Evolutionary conservation across 495 filamentous ascomycete species (phyloP).

Genomic region (Glarea lozoyensis): DNA sequence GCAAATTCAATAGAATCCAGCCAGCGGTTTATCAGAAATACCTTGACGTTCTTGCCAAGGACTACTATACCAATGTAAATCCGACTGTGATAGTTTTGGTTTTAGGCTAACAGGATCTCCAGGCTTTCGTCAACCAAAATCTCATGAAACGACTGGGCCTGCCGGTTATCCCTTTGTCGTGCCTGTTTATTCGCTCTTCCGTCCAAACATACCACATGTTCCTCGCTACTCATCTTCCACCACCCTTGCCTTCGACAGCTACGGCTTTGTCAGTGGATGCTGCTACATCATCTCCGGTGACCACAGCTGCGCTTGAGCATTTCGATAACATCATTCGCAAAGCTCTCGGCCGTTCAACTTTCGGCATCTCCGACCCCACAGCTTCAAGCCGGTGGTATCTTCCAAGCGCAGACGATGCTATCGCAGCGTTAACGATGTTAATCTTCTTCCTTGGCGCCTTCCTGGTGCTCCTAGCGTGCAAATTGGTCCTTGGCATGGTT

Average conservation of each 20-base stretch:
- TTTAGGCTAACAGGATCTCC: conserved; percentile 3
- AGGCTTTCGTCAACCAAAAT: conserved; percentile 85
- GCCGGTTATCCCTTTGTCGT: conserved; percentile 84
- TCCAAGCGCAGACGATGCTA: conserved; percentile 50
- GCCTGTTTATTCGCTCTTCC: conserved; percentile 89
- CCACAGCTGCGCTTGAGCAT: conserved; percentile 62
- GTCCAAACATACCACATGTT: conserved; percentile 99
- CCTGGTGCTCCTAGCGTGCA: conserved; percentile 68
- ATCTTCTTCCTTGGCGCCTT: conserved; percentile 74
- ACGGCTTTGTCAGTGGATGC: conserved; percentile 54
- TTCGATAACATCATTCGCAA: conserved; percentile 67
- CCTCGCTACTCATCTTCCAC: conserved; percentile 72
- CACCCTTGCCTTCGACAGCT: conserved; percentile 61
- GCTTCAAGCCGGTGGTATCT: conserved; percentile 33
- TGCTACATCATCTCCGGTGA: conserved; percentile 51
- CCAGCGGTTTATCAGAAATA: conserved; percentile 83
- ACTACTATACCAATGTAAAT: conserved; percentile 88
- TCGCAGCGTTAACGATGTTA: conserved; percentile 62
- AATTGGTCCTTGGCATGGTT: conserved; percentile 76
- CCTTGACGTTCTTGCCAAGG: conserved; percentile 86
- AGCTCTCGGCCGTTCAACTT: conserved; percentile 59
- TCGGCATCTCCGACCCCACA: conserved; percentile 35
- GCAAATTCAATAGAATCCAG: conserved; percentile 95
- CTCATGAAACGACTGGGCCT: conserved; percentile 85
- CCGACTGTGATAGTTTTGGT: not conserved